Evolutionary conservation across 148 eudicot genomes (phyloP).

Genomic region (Fallopia convolvulus): DNA sequence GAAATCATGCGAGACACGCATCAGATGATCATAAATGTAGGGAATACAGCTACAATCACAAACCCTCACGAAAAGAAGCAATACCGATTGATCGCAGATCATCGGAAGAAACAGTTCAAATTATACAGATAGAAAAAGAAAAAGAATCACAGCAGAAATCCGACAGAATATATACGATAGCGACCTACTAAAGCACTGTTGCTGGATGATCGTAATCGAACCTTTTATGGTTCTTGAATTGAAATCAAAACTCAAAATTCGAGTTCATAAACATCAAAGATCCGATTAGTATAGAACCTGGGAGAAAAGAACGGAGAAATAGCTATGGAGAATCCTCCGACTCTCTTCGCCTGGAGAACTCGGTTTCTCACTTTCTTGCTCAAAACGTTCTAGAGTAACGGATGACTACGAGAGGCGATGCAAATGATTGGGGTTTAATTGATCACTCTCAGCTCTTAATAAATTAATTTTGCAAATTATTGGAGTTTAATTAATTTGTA

Average conservation of each 20-base stretch:
- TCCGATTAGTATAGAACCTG: too few relatives aligned
- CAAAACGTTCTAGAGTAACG: too few relatives aligned
- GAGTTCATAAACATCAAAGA: not conserved
- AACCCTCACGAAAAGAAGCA: not conserved
- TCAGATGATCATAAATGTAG: not conserved
- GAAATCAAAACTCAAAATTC: not conserved
- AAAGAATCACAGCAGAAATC: not conserved
- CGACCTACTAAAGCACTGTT: not conserved
- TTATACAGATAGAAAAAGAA: too few relatives aligned
- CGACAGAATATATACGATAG: not conserved
- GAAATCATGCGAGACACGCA: not conserved
- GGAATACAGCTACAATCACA: not conserved
- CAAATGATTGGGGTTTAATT: too few relatives aligned
- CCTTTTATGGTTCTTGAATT: too few relatives aligned
- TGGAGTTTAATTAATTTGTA: too few relatives aligned
- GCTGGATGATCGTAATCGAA: not conserved
- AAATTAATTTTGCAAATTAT: too few relatives aligned
- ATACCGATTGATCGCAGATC: not conserved
- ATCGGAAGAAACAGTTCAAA: not conserved
- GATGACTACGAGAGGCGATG: too few relatives aligned
- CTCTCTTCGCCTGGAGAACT: not conserved
- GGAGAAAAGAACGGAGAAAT: not conserved
- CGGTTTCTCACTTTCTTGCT: not conserved
- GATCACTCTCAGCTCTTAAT: too few relatives aligned
- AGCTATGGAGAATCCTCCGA: not conserved